Percentiles rank a stretch among this genome's conserved stretches.
Evolutionary conservation across 2,329 filamentous ascomycete genomes (phyloP).

Genomic region (Cercospora zeae-maydis): DNA sequence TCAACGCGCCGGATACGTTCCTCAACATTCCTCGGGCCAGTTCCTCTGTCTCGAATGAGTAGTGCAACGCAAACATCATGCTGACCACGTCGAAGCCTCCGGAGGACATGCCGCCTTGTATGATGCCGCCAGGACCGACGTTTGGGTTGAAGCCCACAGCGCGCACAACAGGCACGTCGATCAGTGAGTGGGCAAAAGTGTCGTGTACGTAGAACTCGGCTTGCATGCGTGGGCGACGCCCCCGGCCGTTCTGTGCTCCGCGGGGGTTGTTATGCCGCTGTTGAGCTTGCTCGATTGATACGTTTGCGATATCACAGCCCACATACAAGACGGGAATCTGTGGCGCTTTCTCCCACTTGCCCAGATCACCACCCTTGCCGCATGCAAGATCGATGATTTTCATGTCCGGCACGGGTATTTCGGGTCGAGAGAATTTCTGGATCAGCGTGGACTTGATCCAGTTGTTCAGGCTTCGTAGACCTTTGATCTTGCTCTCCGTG

Average conservation of each 20-base stretch:
- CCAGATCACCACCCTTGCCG: slow-evolving; percentile 91
- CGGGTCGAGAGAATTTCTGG: slow-evolving; percentile 74
- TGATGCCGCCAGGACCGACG: slow-evolving; percentile 56
- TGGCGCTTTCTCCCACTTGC: slow-evolving; percentile 95
- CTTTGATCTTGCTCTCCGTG: slow-evolving; percentile 92
- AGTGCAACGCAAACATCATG: slow-evolving; percentile 99
- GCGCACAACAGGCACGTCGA: slow-evolving; percentile 73
- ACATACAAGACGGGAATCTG: slow-evolving; percentile 90
- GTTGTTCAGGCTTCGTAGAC: slow-evolving; percentile 91
- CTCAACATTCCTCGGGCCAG: slow-evolving; percentile 89
- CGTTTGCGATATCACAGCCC: slow-evolving; percentile 85
- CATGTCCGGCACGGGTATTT: slow-evolving; percentile 52
- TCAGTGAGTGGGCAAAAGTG: slow-evolving; percentile 82
- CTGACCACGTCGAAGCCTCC: slow-evolving; percentile 90
- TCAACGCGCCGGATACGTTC: slow-evolving; percentile 85
- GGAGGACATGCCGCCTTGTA: slow-evolving; percentile 65
- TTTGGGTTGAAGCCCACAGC: slow-evolving; percentile 84
- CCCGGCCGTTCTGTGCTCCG: slow-evolving; percentile 35
- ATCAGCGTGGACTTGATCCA: slow-evolving; percentile 98
- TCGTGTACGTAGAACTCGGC: slow-evolving; percentile 88
- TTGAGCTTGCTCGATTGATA: slow-evolving; percentile 85
- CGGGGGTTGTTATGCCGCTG: slow-evolving; percentile 65
- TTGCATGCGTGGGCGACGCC: slow-evolving; percentile 54
- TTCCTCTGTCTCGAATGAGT: slow-evolving; percentile 88
- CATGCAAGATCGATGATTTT: slow-evolving; percentile 91